Evolutionary conservation across 208 protist species (phyloP).

Genomic region (Crithidia thermophila): DNA sequence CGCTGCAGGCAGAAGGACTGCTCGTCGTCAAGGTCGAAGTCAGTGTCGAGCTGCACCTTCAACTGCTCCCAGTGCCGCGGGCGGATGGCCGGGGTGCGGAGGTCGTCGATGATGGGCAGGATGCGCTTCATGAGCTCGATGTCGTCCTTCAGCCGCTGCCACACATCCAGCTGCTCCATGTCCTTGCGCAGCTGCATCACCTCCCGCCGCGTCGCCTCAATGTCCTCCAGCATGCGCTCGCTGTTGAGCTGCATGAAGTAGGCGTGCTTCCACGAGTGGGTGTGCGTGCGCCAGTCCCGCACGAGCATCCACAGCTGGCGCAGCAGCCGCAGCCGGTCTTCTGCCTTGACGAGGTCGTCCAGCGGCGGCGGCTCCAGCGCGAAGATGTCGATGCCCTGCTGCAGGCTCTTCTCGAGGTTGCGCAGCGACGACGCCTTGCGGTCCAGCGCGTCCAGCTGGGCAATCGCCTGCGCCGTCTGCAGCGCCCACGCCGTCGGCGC

Average conservation of each 20-base stretch:
- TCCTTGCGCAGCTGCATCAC: conserved; percentile 89
- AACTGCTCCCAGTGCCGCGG: conserved; percentile 94
- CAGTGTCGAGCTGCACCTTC: conserved; percentile 90
- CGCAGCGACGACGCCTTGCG: conserved; percentile 73
- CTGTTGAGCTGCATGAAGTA: conserved; percentile 93
- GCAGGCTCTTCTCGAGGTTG: conserved; percentile 73
- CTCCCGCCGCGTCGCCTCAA: conserved; percentile 82
- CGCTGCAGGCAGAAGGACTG: conserved; percentile 93
- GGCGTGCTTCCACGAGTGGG: conserved; percentile 86
- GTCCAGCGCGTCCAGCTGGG: conserved; percentile 75
- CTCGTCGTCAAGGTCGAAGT: conserved; percentile 92
- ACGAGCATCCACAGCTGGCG: conserved; percentile 92
- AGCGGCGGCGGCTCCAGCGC: conserved; percentile 91
- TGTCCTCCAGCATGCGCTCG: conserved; percentile 93
- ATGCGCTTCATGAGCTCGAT: conserved; percentile 96
- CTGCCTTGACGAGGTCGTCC: conserved; percentile 90
- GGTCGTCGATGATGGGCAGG: conserved; percentile 96
- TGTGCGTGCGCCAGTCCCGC: conserved; percentile 91
- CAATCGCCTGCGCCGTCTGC: conserved; percentile 80
- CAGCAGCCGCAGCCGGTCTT: conserved; percentile 87
- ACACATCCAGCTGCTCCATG: conserved; percentile 94
- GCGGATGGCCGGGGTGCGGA: conserved; percentile 95
- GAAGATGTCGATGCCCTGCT: conserved; percentile 97
- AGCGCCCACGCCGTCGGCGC: conserved; percentile 76
- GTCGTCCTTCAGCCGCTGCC: conserved; percentile 92